Percentiles rank a stretch among this genome's conserved stretches.
Conservation (phyloP, 2,329 filamentous ascomycete species). For the Passalora sequoiae region DNA sequence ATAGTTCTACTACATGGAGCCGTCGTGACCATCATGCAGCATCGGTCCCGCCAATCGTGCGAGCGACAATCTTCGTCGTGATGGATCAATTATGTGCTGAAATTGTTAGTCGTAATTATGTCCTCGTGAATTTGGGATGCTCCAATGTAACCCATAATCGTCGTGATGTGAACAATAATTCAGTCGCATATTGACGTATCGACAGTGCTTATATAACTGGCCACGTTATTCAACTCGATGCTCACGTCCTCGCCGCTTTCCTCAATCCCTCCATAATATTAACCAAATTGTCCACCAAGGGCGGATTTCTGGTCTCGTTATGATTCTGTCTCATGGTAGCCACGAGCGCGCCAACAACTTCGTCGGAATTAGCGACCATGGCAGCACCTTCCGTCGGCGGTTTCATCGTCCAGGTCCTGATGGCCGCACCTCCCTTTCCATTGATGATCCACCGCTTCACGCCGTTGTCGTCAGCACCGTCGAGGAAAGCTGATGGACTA, state of each 20-base stretch:
- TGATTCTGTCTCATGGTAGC: conserved; percentile 54
- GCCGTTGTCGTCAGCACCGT: conserved; percentile 50
- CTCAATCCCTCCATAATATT: conserved; percentile 57
- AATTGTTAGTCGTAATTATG: background rate
- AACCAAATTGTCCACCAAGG: conserved; percentile 63
- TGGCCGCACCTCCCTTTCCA: conserved; percentile 32
- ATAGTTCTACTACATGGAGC: background rate
- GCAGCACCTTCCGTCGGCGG: conserved; percentile 15
- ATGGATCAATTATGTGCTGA: background rate
- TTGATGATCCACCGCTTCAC: conserved; percentile 41
- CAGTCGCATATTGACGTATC: background rate
- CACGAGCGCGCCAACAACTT: conserved; percentile 56
- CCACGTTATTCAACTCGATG: conserved; percentile 1
- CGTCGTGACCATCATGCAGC: background rate
- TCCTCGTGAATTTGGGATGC: too few relatives aligned
- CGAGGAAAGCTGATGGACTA: conserved; percentile 47
- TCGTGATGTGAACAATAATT: too few relatives aligned
- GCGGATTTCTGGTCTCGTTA: conserved; percentile 43
- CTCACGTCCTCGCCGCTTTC: conserved; percentile 31
- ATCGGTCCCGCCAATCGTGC: background rate
- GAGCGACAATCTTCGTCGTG: background rate
- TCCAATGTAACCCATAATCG: background rate
- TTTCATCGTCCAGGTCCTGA: conserved; percentile 25
- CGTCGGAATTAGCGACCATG: conserved; percentile 51
- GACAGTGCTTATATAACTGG: background rate